These are phyloP conservation scores for Fusarium sororula DNA, from an alignment of 2,329 filamentous ascomycete genomes.

Conservation along the genomic window DNA sequence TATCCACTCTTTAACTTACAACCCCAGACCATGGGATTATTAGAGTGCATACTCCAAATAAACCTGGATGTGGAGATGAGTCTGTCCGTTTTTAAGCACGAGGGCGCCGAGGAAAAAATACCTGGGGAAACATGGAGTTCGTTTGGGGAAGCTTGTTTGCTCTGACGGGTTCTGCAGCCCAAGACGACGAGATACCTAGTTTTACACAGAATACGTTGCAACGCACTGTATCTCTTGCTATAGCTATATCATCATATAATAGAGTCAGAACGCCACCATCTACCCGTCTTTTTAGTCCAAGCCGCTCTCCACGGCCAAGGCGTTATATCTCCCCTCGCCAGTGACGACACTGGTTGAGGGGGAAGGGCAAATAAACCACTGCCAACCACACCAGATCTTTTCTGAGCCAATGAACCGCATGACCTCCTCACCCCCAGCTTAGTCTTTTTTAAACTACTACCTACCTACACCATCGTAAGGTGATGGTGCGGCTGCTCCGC, in stretches of 20 bases:
- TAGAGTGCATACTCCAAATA: not conserved
- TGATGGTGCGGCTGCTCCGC: slow-evolving; percentile 31
- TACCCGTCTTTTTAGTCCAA: not conserved
- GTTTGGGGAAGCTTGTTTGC: not conserved
- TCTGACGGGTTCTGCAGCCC: not conserved
- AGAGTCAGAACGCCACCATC: not conserved
- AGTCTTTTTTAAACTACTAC: not conserved
- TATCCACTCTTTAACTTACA: slow-evolving; percentile 9
- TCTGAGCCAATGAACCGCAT: slow-evolving; percentile 14
- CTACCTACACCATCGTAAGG: not conserved
- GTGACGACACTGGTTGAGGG: slow-evolving; percentile 5
- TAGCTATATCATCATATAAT: not conserved
- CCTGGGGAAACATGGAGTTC: not conserved
- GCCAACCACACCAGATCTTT: not conserved
- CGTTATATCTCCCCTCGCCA: not conserved
- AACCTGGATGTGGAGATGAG: not conserved
- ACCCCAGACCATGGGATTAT: slow-evolving; percentile 6
- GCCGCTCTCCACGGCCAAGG: slow-evolving; percentile 9
- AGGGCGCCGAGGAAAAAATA: not conserved
- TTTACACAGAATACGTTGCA: not conserved
- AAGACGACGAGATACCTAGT: not conserved
- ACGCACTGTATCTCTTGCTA: not conserved
- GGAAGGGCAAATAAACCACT: not conserved
- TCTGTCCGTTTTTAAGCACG: not conserved
- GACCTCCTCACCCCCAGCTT: not conserved